Conservation (phyloP, 2,329 filamentous ascomycete species). For the Phymatotrichopsis omnivora region DNA sequence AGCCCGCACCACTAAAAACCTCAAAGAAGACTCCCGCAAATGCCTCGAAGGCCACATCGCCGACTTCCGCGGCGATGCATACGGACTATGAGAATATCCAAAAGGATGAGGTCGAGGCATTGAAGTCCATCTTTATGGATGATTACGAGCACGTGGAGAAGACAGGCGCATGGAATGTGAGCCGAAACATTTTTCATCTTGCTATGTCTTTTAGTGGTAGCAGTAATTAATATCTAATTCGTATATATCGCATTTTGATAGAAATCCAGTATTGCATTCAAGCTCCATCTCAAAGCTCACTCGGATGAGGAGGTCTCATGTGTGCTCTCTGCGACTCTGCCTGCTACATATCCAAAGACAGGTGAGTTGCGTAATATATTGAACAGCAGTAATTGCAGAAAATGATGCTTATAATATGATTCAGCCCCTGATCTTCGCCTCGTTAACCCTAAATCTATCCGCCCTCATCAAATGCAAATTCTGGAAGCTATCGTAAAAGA, state of each 20-base stretch:
- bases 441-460: slow-evolving; percentile 16
- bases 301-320: slow-evolving; percentile 62
- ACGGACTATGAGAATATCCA: slow-evolving; percentile 70
- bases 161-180: slow-evolving; percentile 72
- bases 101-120: slow-evolving; percentile 72
- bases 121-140: slow-evolving; percentile 80
- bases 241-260: slow-evolving; percentile 33
- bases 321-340: slow-evolving; percentile 67
- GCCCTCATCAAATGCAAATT: slow-evolving; percentile 39
- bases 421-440: slow-evolving; percentile 19
- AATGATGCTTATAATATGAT: background rate
- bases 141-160: slow-evolving; percentile 66
- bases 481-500: slow-evolving; percentile 56
- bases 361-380: slow-evolving; percentile 25
- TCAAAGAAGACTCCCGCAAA: slow-evolving; percentile 35
- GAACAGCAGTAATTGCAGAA: no score
- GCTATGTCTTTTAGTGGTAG: slow-evolving; percentile 7
- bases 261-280: slow-evolving; percentile 76
- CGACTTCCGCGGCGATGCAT: slow-evolving; percentile 32
- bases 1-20: slow-evolving; percentile 30
- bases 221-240: slow-evolving; percentile 15
- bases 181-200: slow-evolving; percentile 29
- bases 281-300: slow-evolving; percentile 64
- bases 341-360: slow-evolving; percentile 83
- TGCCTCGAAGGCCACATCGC: slow-evolving; percentile 32